These are phyloP conservation scores for Falciphora oryzae DNA, from an alignment of 2,329 filamentous ascomycete species.

Conservation along the genomic window DNA sequence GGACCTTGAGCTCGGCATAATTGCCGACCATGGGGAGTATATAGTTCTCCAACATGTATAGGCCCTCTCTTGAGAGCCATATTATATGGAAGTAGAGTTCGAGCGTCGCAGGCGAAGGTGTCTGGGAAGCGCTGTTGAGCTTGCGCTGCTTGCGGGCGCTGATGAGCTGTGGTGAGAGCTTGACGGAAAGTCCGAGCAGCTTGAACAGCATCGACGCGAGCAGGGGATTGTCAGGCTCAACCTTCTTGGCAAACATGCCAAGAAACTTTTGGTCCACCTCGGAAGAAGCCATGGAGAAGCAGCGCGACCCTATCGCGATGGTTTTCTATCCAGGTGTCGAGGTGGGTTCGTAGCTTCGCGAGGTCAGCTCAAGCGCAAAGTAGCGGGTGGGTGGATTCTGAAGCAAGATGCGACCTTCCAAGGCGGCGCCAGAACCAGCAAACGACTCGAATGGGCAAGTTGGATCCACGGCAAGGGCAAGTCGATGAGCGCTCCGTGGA, in stretches of 20 bases:
- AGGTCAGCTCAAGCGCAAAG: background rate
- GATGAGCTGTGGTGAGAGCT: slow-evolving; percentile 78
- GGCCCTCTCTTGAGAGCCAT: slow-evolving; percentile 89
- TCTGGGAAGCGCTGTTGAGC: slow-evolving; percentile 71
- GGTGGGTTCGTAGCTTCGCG: too few relatives aligned
- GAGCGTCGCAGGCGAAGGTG: slow-evolving; percentile 54
- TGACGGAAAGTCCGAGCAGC: slow-evolving; percentile 82
- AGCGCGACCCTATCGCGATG: slow-evolving; percentile 1
- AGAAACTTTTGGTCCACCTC: slow-evolving; percentile 98
- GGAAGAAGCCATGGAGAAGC: slow-evolving; percentile 74
- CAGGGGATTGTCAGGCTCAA: slow-evolving; percentile 69
- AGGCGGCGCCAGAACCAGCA: background rate
- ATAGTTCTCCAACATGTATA: slow-evolving; percentile 81
- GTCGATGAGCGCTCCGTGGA: too few relatives aligned
- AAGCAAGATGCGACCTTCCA: background rate
- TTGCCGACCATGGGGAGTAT: slow-evolving; percentile 78
- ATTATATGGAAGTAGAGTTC: slow-evolving; percentile 84
- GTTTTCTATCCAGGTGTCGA: background rate
- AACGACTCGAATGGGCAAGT: background rate
- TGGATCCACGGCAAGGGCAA: too few relatives aligned
- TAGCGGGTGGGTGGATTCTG: background rate
- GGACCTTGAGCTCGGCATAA: slow-evolving; percentile 77
- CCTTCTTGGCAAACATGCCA: slow-evolving; percentile 77
- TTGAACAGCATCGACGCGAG: slow-evolving; percentile 83
- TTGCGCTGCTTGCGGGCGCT: slow-evolving; percentile 77